These are phyloP conservation scores for Tuber umbilicatum DNA, from an alignment of 495 filamentous ascomycete species.

Conservation along the genomic window DNA sequence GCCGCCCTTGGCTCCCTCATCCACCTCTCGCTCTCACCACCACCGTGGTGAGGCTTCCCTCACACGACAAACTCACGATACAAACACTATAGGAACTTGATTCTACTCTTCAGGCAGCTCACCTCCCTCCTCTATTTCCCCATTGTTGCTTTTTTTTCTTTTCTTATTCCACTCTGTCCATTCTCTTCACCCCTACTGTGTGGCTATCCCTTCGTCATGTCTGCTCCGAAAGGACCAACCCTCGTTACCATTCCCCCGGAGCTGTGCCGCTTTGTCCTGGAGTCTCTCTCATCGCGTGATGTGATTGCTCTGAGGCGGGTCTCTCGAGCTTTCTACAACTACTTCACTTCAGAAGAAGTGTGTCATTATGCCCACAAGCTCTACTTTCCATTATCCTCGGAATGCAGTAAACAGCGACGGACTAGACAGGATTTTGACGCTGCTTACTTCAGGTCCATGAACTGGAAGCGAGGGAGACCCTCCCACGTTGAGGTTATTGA, in stretches of 20 bases:
- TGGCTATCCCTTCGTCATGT: neutral
- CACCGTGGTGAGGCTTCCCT: neutral
- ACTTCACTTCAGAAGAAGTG: slow-evolving; percentile 33
- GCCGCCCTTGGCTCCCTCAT: neutral
- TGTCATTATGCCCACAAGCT: slow-evolving; percentile 36
- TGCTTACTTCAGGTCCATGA: slow-evolving; percentile 27
- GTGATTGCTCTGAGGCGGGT: slow-evolving; percentile 29
- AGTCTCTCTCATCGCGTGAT: slow-evolving; percentile 25
- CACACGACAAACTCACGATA: neutral
- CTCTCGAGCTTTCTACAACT: slow-evolving; percentile 25
- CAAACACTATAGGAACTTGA: neutral
- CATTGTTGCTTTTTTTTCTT: neutral
- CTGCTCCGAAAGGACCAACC: neutral
- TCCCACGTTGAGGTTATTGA: slow-evolving; percentile 36
- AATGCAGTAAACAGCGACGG: slow-evolving; percentile 17
- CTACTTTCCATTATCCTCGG: slow-evolving; percentile 32
- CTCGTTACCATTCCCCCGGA: slow-evolving; percentile 31
- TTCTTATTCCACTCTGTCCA: neutral
- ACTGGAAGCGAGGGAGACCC: slow-evolving; percentile 33
- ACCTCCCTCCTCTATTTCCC: neutral
- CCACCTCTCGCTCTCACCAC: neutral
- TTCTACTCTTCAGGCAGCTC: neutral
- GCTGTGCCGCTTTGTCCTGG: slow-evolving; percentile 24
- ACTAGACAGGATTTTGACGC: slow-evolving; percentile 31
- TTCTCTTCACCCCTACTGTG: neutral